Conservation (phyloP, 305 asterid species). For the Fraxinus albicans region DNA sequence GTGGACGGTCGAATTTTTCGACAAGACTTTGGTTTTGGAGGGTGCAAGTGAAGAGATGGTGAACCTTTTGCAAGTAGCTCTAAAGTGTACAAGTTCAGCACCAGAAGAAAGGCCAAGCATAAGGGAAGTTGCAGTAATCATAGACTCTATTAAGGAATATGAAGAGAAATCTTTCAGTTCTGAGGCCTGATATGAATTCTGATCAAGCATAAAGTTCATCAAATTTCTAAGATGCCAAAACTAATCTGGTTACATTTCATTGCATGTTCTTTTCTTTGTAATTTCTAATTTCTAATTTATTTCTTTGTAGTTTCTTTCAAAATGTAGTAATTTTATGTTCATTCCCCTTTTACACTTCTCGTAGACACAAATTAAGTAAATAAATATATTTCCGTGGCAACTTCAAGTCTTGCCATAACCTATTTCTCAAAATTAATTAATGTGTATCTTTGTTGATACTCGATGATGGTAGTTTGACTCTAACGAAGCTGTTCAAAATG, state of each 20-base stretch:
- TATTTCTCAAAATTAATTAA: not conserved
- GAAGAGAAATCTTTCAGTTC: slow-evolving; percentile 46
- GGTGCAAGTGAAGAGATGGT: slow-evolving; percentile 73
- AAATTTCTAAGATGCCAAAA: not conserved
- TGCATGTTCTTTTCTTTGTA: not conserved
- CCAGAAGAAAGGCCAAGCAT: slow-evolving; percentile 47
- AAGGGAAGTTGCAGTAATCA: slow-evolving; percentile 51
- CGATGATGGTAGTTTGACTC: not conserved
- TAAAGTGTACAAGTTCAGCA: slow-evolving; percentile 49
- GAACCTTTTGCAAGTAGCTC: slow-evolving; percentile 60
- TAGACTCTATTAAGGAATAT: slow-evolving; percentile 43
- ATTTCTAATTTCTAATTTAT: too few relatives aligned
- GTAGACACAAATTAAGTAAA: not conserved
- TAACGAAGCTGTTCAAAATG: not conserved
- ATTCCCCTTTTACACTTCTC: not conserved
- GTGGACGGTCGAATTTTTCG: slow-evolving; percentile 80
- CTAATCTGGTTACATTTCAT: not conserved
- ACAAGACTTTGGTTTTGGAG: slow-evolving; percentile 42
- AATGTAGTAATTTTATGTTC: not conserved
- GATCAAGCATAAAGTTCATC: not conserved
- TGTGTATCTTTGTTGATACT: not conserved
- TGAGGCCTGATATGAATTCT: slow-evolving; percentile 23
- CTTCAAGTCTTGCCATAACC: not conserved
- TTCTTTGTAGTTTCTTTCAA: not conserved
- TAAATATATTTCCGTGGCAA: not conserved